Base-by-base conservation (phyloP, 1,284 basidiomycete genomes). In the Peniophora sp. region DNA sequence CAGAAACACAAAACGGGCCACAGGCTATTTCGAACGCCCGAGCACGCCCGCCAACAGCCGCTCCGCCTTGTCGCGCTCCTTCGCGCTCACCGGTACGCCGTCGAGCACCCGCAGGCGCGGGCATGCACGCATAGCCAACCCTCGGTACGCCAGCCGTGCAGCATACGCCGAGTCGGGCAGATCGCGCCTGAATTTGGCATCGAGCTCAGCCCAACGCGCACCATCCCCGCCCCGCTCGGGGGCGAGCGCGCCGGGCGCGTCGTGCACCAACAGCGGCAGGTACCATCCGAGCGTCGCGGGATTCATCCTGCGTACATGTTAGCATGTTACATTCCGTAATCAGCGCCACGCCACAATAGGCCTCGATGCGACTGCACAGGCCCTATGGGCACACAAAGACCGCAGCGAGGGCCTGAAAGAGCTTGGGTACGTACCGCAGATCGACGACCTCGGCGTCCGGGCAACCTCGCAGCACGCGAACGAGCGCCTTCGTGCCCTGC, bases 261-360 rank as follows among this genome's bases (percentile, higher is more conserved):
- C 83, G 57, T 74, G 75, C 49, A 89, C 79, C 48, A 94, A 73
- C 56, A 96, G 71, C 18, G 94, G 92, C 22, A 96, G 75, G 67
- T 97, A 97, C 84, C 92, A 95, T 5, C 88, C 88, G n/a, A 95
- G 78, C 23, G 92, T 96, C 56, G 88, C 89, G 48, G 94, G 93
- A 64, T 97, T 97, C 91, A 95, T 95, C 72, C 87, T 88, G 64
- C 49, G 23, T 3, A 36, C 39, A 44, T 24, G 47, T 46, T 24
- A 46, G 12, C 44, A 44, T 24, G 9, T 24, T 32, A 32, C 44
- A 9, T 5, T 46, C 44, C 32, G 18, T 46, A 24, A 46, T 24
- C 22, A 24, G 27, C 27, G 27, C 27, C 27, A 32, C 27, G 27
- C 27, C 27, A 32, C 27, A 32, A 32, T 6, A 32, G 27, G 27